A percentile compares a stretch with the other conserved stretches of the same genome.
Conservation (phyloP, 805 yeast genomes). For the Pichia sporocuriosa region DNA sequence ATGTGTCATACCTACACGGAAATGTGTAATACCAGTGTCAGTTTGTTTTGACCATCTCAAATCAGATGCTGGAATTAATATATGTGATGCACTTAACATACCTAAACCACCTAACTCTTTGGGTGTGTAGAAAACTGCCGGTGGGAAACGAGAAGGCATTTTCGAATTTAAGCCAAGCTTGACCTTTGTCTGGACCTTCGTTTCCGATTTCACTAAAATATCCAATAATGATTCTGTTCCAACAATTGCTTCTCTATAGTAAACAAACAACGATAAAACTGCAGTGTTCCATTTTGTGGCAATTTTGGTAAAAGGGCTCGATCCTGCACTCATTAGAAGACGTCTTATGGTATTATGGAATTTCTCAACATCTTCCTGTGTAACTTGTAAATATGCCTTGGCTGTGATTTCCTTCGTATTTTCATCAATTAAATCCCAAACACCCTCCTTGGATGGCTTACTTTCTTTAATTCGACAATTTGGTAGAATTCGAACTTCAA, state of each 20-base stretch:
- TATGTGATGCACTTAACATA: conserved; percentile 95
- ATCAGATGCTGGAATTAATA: conserved; percentile 89
- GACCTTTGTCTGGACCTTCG: conserved; percentile 87
- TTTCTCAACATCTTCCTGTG: conserved; percentile 69
- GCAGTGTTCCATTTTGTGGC: conserved; percentile 97
- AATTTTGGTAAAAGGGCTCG: conserved; percentile 89
- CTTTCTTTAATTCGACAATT: conserved; percentile 48
- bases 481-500: conserved; percentile 86
- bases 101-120: conserved; percentile 97
- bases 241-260: conserved; percentile 88
- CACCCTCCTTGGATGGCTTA: conserved; percentile 63
- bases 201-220: conserved; percentile 81
- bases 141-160: conserved; percentile 98
- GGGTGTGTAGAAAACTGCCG: conserved; percentile 96
- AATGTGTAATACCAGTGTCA: conserved; percentile 89
- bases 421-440: conserved; percentile 79
- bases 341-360: conserved; percentile 84
- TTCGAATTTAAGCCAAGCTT: conserved; percentile 93
- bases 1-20: conserved; percentile 87
- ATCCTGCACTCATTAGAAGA: conserved; percentile 90
- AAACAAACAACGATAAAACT: conserved; percentile 74
- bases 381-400: conserved; percentile 76
- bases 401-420: conserved; percentile 80
- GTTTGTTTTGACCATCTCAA: conserved; percentile 88
- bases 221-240: conserved; percentile 75